phyloP scores from a whole-genome alignment of 169 alveolate species.

The Eimeria necatrix region DNA sequence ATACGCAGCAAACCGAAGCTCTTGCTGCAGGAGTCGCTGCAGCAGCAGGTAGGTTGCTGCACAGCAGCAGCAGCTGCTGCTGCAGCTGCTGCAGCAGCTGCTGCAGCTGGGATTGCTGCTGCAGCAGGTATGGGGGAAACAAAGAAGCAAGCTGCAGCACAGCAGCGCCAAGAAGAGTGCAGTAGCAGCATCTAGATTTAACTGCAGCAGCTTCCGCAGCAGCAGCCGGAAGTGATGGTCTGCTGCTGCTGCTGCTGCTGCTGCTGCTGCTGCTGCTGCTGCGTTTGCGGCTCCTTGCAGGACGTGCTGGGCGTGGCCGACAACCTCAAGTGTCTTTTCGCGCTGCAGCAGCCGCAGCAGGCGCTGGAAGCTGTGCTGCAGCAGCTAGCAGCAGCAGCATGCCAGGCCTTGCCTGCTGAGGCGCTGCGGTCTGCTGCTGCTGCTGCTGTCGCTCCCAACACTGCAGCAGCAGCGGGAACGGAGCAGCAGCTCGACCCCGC shows the following conservation, averaged over 20 bases:
- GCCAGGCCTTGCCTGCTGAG: not conserved
- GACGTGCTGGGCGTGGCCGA: constrained; percentile 27
- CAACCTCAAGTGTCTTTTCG: constrained; percentile 36
- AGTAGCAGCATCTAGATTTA: not conserved
- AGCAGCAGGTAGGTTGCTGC: constrained; percentile 30
- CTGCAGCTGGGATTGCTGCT: too few relatives aligned
- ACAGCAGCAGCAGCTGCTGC: constrained; percentile 45
- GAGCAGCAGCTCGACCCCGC: constrained; percentile 13
- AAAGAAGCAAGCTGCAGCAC: not conserved
- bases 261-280: constrained; percentile 41
- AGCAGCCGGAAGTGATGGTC: not conserved
- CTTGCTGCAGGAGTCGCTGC: constrained; percentile 62
- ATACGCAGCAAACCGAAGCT: constrained; percentile 20
- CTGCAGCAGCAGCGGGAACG: not conserved
- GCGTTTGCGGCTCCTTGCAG: not conserved
- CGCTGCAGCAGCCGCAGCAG: constrained; percentile 58
- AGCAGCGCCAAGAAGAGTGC: not conserved
- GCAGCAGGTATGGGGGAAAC: too few relatives aligned
- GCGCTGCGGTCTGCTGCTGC: constrained; percentile 47
- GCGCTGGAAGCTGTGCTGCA: constrained; percentile 35
- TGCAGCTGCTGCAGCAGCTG: not conserved
- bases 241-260: not conserved
- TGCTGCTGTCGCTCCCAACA: not conserved
- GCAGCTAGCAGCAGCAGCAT: constrained; percentile 32
- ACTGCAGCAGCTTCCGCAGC: not conserved